Conservation (phyloP, 1,284 basidiomycete species). For the Bondarzewia mesenterica region DNA sequence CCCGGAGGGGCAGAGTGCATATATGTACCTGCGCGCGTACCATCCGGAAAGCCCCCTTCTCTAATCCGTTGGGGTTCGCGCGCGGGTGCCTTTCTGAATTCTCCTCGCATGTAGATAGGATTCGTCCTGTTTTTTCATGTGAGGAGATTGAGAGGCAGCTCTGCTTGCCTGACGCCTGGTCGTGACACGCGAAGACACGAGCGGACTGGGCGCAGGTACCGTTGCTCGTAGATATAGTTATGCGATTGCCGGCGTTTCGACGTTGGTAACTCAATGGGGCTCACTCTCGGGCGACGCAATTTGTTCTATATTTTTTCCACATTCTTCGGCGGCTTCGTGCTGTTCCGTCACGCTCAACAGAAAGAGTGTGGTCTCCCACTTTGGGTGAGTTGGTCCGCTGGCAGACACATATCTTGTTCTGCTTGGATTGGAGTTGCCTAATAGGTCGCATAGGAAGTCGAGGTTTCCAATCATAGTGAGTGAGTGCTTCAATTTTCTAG, state of each 20-base stretch:
- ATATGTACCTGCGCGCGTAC: conserved; percentile 32
- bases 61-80: conserved; percentile 35
- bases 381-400: conserved; percentile 5
- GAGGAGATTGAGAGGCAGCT: conserved; percentile 9
- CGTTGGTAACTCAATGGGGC: conserved; percentile 78
- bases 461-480: too few species aligned
- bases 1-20: conserved; percentile 71
- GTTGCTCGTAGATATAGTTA: conserved; percentile 86
- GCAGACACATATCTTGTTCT: neutral
- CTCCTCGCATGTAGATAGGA: neutral
- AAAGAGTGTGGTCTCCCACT: neutral
- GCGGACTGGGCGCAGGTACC: conserved; percentile 34
- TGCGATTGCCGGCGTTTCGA: conserved; percentile 56
- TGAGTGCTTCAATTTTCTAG: too few species aligned
- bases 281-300: conserved; percentile 68
- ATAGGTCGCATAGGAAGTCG: neutral
- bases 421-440: neutral
- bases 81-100: conserved; percentile 25
- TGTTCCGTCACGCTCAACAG: conserved; percentile 6
- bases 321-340: conserved; percentile 16
- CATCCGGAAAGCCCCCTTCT: conserved; percentile 64
- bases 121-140: conserved; percentile 3
- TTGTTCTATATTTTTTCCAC: conserved; percentile 40
- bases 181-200: conserved; percentile 65
- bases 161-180: conserved; percentile 7